Evolutionary conservation across 495 filamentous ascomycete genomes (phyloP).

Genomic region (Trypethelium eluteriae): DNA sequence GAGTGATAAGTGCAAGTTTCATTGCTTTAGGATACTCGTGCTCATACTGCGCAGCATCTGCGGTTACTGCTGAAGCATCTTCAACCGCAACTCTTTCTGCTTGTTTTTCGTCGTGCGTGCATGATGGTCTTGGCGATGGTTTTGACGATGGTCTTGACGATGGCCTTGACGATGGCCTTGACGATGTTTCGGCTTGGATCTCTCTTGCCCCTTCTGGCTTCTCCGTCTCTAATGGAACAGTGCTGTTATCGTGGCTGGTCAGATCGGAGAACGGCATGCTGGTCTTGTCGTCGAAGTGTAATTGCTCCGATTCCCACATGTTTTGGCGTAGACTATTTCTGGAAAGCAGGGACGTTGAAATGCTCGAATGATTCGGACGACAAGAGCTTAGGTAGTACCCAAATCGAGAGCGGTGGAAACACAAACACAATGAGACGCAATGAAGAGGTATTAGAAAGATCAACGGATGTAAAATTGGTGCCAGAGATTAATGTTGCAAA

Average conservation of each 20-base stretch:
- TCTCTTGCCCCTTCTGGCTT: slow-evolving; percentile 30
- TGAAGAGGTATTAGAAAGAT: too few species aligned
- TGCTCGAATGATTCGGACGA: too few species aligned
- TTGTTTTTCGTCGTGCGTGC: background rate
- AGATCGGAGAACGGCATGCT: background rate
- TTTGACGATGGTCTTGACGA: background rate
- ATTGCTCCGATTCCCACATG: background rate
- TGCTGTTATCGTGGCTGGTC: background rate
- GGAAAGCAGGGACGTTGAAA: too few species aligned
- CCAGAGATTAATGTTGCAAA: too few species aligned
- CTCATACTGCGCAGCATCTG: background rate
- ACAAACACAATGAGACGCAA: too few species aligned
- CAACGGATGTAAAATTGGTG: too few species aligned
- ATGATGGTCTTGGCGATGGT: background rate
- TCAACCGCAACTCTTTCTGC: background rate
- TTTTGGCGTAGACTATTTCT: background rate
- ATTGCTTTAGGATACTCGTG: slow-evolving; percentile 20
- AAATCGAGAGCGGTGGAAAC: too few species aligned
- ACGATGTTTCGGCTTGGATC: background rate
- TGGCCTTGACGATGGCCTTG: background rate
- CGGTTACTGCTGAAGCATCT: background rate
- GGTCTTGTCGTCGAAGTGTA: background rate
- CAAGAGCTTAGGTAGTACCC: too few species aligned
- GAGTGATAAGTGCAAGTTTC: slow-evolving; percentile 51
- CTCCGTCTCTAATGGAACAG: slow-evolving; percentile 8